Percentiles rank a stretch among this genome's conserved stretches.
phyloP scores from a whole-genome alignment of 306 rosid species.

The Quercus alba region DNA sequence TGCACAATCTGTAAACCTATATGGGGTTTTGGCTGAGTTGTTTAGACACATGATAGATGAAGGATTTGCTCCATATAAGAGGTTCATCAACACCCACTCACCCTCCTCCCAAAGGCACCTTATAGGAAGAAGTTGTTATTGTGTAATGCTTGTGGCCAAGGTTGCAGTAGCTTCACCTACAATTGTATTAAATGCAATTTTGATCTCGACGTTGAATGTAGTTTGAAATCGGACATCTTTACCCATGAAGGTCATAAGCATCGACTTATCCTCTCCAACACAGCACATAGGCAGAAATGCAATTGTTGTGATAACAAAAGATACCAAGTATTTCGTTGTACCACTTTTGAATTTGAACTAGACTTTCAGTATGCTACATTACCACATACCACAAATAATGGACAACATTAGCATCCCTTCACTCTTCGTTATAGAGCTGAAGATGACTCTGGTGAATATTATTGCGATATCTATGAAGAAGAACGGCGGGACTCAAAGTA shows the following conservation, averaged over 20 bases:
- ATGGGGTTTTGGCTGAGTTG: slow-evolving; percentile 48
- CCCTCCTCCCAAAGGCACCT: no score
- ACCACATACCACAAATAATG: fast-evolving
- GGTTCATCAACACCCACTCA: neutral
- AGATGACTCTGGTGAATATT: no score
- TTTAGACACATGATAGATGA: slow-evolving; percentile 63
- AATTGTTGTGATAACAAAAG: fast-evolving
- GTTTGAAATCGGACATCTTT: neutral
- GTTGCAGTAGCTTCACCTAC: fast-evolving
- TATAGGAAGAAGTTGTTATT: fast-evolving
- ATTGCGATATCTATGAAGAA: no score
- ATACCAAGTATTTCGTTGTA: no score
- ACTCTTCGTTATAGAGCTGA: fast-evolving
- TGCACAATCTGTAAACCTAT: slow-evolving; percentile 56
- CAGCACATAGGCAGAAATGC: fast-evolving
- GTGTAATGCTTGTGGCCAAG: fast-evolving
- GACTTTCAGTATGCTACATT: no score
- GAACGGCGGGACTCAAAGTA: neutral
- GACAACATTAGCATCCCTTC: no score
- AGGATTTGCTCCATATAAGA: slow-evolving; percentile 79
- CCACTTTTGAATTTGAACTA: no score
- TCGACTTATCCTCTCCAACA: neutral
- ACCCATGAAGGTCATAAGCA: neutral
- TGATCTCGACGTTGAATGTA: neutral
- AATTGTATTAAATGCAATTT: fast-evolving